Conservation (phyloP, 1,139 yeast species). For the Hyphopichia buzzinii region DNA sequence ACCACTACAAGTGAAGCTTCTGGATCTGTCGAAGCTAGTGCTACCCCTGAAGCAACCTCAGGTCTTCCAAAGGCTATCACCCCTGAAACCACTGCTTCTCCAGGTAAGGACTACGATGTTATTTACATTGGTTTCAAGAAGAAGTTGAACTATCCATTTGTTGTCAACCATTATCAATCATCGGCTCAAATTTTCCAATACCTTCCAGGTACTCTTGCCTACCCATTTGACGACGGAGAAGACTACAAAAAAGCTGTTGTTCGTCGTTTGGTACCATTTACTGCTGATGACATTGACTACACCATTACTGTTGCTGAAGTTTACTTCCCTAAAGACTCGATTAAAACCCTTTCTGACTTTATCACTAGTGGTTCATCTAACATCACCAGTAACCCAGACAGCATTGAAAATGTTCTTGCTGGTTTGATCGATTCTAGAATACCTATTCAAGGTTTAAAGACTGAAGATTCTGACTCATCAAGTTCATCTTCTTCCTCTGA, state of each 20-base stretch:
- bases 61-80: conserved; percentile 70
- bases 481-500: conserved; percentile 15
- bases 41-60: conserved; percentile 36
- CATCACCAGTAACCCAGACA: conserved; percentile 50
- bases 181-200: conserved; percentile 77
- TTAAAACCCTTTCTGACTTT: conserved; percentile 42
- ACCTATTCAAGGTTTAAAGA: conserved; percentile 55
- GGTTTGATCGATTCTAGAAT: conserved; percentile 60
- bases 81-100: conserved; percentile 44
- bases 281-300: conserved; percentile 49
- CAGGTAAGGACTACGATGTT: conserved; percentile 50
- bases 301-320: conserved; percentile 77
- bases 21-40: conserved; percentile 24
- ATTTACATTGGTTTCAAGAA: conserved; percentile 71
- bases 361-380: conserved; percentile 44
- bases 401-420: conserved; percentile 49
- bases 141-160: conserved; percentile 69
- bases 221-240: conserved; percentile 44
- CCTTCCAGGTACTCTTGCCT: conserved; percentile 55
- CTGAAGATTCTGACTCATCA: conserved; percentile 14
- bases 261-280: conserved; percentile 62
- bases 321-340: conserved; percentile 57
- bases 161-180: conserved; percentile 61
- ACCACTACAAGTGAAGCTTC: conserved; percentile 29
- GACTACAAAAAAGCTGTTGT: conserved; percentile 46